Evolutionary conservation across 129 eudicot species (phyloP).

Genomic region (Helianthus tuberosus): DNA sequence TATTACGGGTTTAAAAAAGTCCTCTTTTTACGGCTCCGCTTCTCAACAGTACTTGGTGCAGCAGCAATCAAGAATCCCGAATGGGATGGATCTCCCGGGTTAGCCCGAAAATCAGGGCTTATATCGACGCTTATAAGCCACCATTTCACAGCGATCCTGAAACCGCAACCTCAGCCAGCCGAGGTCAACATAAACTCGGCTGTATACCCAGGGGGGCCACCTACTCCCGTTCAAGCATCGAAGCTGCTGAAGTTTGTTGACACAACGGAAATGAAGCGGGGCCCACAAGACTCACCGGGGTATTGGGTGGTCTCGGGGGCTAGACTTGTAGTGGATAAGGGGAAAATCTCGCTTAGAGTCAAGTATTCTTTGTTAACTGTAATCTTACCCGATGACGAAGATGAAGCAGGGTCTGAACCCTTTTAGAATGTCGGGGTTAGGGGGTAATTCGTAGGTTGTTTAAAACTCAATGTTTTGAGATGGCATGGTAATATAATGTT

Average conservation of each 20-base stretch:
- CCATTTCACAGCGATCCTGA: conserved; percentile 74
- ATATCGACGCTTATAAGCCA: conserved; percentile 93
- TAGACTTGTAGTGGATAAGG: conserved; percentile 82
- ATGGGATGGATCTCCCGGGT: conserved; percentile 96
- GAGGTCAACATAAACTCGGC: conserved; percentile 95
- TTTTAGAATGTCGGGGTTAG: too few species aligned
- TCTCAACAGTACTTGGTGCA: conserved; percentile 76
- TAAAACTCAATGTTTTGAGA: background rate
- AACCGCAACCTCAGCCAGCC: conserved; percentile 81
- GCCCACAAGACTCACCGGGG: conserved; percentile 96
- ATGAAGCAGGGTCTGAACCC: background rate
- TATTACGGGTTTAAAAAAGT: conserved; percentile 85
- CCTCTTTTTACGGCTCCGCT: conserved; percentile 83
- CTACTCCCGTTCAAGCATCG: conserved; percentile 74
- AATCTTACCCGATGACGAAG: conserved; percentile 75
- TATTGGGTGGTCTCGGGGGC: conserved; percentile 99
- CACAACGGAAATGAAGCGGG: conserved; percentile 93
- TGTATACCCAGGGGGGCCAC: conserved; percentile 96
- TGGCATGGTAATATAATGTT: conserved; percentile 4
- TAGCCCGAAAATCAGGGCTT: conserved; percentile 93
- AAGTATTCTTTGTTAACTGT: conserved; percentile 81
- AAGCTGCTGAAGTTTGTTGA: conserved; percentile 88
- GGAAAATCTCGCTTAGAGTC: conserved; percentile 85
- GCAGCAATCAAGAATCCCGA: conserved; percentile 71
- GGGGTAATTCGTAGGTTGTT: background rate